Evolutionary conservation across 176 grass and related monocot genomes (phyloP).

Genomic region (Stipa capillata): DNA sequence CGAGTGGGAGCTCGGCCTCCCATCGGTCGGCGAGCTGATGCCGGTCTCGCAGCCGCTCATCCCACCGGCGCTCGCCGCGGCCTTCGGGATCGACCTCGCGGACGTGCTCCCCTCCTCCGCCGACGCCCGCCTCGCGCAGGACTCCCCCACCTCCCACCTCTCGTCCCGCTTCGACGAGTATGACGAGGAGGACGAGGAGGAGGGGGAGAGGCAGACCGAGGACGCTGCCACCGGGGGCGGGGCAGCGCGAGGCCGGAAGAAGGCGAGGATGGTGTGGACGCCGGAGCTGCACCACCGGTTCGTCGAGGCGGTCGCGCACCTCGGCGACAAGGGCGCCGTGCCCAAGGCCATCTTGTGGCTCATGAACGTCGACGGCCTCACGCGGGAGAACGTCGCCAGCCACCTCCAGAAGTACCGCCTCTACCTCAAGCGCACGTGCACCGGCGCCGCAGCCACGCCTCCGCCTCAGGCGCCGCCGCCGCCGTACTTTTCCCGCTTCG

Average conservation of each 20-base stretch:
- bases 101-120: constrained; percentile 4
- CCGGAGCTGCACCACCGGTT: constrained; percentile 85
- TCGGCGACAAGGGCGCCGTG: constrained; percentile 74
- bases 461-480: background rate
- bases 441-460: background rate
- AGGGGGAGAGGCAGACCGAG: background rate
- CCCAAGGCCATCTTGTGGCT: constrained; percentile 93
- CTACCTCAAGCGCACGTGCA: constrained; percentile 62
- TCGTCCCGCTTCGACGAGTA: constrained; percentile 1
- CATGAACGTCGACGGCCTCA: constrained; percentile 96
- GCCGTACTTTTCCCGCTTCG: background rate
- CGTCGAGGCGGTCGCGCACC: constrained; percentile 74
- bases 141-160: constrained; percentile 28
- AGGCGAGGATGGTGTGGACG: constrained; percentile 78
- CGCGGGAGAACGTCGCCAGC: constrained; percentile 94
- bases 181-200: constrained; percentile 14
- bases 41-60: constrained; percentile 58
- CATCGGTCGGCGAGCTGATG: too few species aligned
- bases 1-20: constrained; percentile 86
- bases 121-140: background rate
- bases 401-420: constrained; percentile 97
- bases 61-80: constrained; percentile 56
- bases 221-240: background rate
- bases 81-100: constrained; percentile 50
- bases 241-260: constrained; percentile 37